Base-by-base conservation (phyloP, 2,329 filamentous ascomycete genomes). In the Sporothrix sp. region DNA sequence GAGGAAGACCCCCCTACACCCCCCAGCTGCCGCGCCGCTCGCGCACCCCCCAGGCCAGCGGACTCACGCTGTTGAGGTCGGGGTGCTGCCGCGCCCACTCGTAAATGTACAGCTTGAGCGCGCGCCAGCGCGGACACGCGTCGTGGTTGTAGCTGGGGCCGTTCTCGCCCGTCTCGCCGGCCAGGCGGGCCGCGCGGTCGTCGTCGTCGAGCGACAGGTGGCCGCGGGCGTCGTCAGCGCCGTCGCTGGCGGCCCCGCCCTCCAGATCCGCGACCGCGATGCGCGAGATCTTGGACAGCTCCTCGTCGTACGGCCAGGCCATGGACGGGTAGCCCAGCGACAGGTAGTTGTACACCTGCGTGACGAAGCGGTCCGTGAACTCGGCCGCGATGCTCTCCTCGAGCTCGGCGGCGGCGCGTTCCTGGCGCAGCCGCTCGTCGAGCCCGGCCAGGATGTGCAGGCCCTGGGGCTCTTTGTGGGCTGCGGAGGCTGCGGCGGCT, bases 291-390 rank as follows among this genome's bases (percentile, higher is more conserved):
- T 85, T 87, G 58, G 82, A 80, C 18, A 97, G 73, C 69, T 97
- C 91, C 10, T 82, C 77, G 62, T 97, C 91, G 61, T 87, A 97
- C 33, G 79, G 76, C 20, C 84, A 80, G 10, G 90, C 91, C 60
- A 89, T 81, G 30, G 87, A 83, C 3, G 91, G 90, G 65, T 96
- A 96, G 5, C 91, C 91, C 5, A 97, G 76, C 0, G 88, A 95
- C 14, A 97, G 75, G 66, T 97, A 97, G 66, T 97, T 96, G 74
- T 94, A 97, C 7, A 97, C 90, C 66, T 97, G 91, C 0, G 90
- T 95, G 51, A 96, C 81, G 63, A 96, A 95, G 3, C 73, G 73
- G 63, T 95, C 87, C 54, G 83, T 74, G 60, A 93, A 95, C 65
- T 95, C 89, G 48, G 67, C 66, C 4, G 68, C 62, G 53, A 81